phyloP scores from a whole-genome alignment of 345 rosid genomes.

The Populus simonii region DNA sequence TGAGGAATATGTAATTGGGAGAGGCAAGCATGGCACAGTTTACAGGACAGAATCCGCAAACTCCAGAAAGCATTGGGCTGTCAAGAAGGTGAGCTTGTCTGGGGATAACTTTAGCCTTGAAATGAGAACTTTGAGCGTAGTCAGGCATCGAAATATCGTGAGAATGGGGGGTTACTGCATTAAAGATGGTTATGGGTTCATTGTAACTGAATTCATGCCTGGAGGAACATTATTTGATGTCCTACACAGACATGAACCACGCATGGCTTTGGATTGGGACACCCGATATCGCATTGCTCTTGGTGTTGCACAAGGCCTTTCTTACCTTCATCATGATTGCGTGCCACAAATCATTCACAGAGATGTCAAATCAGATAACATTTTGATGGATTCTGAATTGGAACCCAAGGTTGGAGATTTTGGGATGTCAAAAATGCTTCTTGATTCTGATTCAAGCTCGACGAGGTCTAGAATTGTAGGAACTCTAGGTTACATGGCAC shows the following conservation, averaged over 20 bases:
- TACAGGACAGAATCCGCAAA: conserved; percentile 32
- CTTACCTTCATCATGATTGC: conserved; percentile 43
- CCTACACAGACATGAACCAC: conserved; percentile 26
- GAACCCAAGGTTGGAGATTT: conserved; percentile 44
- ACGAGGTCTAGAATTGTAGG: conserved; percentile 31
- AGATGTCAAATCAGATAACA: conserved; percentile 36
- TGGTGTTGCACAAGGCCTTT: conserved; percentile 40
- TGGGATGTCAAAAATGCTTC: conserved; percentile 33
- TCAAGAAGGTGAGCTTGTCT: conserved; percentile 37
- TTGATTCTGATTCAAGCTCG: conserved; percentile 23
- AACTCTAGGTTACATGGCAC: conserved; percentile 46
- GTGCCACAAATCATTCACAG: conserved; percentile 42
- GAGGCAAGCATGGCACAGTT: conserved; percentile 44
- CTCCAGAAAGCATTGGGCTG: conserved; percentile 33
- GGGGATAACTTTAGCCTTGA: conserved; percentile 29
- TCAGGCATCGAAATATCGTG: conserved; percentile 34
- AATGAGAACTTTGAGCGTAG: conserved; percentile 28
- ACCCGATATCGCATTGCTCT: conserved; percentile 31
- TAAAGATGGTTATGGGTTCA: conserved; percentile 31
- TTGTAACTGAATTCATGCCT: conserved; percentile 36
- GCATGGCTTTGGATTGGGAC: conserved; percentile 25
- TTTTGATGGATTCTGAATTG: conserved; percentile 36
- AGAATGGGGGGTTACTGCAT: conserved; percentile 37
- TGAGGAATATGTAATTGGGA: conserved; percentile 36
- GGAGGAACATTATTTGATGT: conserved; percentile 33